These are phyloP conservation scores for Neonectria punicea DNA, from an alignment of 2,329 filamentous ascomycete species.

Conservation along the genomic window DNA sequence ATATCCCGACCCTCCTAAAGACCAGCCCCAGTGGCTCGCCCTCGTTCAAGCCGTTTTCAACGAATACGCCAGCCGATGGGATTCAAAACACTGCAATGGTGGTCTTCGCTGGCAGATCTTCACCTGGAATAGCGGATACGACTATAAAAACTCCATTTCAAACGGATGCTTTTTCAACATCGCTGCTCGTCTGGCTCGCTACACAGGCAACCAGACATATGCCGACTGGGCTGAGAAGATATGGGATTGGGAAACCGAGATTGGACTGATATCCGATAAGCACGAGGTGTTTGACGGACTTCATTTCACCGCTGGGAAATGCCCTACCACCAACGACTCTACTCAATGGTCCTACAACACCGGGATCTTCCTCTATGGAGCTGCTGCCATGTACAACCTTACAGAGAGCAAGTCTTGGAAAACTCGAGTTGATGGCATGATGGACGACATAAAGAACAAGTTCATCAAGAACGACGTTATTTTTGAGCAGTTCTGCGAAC, in stretches of 20 bases:
- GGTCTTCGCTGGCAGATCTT: constrained; percentile 90
- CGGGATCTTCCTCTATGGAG: constrained; percentile 71
- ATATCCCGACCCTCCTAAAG: constrained; percentile 73
- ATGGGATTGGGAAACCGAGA: constrained; percentile 71
- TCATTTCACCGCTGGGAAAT: constrained; percentile 52
- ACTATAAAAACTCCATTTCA: constrained; percentile 75
- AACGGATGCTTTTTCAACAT: constrained; percentile 78
- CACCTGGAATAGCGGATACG: constrained; percentile 76
- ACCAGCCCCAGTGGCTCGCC: constrained; percentile 76
- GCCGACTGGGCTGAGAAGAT: constrained; percentile 77
- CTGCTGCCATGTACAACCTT: constrained; percentile 70
- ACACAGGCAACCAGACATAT: constrained; percentile 84
- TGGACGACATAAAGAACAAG: constrained; percentile 59
- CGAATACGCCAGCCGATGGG: constrained; percentile 78
- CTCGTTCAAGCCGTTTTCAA: constrained; percentile 84
- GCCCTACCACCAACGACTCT: constrained; percentile 59
- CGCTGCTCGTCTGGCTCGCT: constrained; percentile 76
- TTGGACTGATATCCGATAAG: constrained; percentile 66
- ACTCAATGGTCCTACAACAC: constrained; percentile 77
- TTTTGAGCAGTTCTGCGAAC: constrained; percentile 75
- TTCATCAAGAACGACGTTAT: constrained; percentile 68
- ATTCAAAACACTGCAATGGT: constrained; percentile 71
- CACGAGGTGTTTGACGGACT: constrained; percentile 65
- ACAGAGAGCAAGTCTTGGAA: constrained; percentile 66
- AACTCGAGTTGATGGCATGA: constrained; percentile 66